These are phyloP conservation scores for Solanum paucissectum DNA, from an alignment of 257 asterid genomes.

Conservation along the genomic window DNA sequence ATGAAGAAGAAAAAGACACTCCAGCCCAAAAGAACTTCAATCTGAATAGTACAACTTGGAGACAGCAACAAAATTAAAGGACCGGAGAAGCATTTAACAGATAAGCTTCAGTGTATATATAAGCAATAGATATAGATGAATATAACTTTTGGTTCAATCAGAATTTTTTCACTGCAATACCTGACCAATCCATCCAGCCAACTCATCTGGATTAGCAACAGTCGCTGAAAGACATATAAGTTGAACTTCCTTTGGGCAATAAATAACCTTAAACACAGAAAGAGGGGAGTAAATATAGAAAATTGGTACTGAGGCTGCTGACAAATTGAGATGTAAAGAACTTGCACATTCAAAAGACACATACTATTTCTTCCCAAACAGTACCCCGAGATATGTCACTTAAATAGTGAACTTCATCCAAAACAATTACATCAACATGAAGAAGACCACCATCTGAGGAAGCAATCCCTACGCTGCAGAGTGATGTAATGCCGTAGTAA, in stretches of 20 bases:
- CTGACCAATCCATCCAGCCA: slow-evolving; percentile 99
- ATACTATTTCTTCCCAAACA: slow-evolving; percentile 98
- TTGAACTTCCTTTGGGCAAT: slow-evolving; percentile 96
- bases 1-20: not conserved
- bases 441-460: slow-evolving; percentile 80
- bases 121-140: not conserved
- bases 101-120: not conserved
- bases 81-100: not conserved
- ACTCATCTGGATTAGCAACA: slow-evolving; percentile 94
- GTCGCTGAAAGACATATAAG: slow-evolving; percentile 95
- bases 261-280: slow-evolving; percentile 54
- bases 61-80: not conserved
- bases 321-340: slow-evolving; percentile 5
- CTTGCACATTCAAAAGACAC: slow-evolving; percentile 25
- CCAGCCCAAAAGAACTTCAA: not conserved
- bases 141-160: not conserved
- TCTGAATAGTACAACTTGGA: not conserved
- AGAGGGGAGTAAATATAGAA: slow-evolving; percentile 1
- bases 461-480: slow-evolving; percentile 67
- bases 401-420: slow-evolving; percentile 98
- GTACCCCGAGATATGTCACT: slow-evolving; percentile 98
- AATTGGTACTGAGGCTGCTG: not conserved
- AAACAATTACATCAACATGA: slow-evolving; percentile 90
- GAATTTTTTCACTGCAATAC: slow-evolving; percentile 35
- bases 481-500: not conserved